Base-by-base conservation (phyloP, 768 basidiomycete genomes). In the Lentinula aciculospora region DNA sequence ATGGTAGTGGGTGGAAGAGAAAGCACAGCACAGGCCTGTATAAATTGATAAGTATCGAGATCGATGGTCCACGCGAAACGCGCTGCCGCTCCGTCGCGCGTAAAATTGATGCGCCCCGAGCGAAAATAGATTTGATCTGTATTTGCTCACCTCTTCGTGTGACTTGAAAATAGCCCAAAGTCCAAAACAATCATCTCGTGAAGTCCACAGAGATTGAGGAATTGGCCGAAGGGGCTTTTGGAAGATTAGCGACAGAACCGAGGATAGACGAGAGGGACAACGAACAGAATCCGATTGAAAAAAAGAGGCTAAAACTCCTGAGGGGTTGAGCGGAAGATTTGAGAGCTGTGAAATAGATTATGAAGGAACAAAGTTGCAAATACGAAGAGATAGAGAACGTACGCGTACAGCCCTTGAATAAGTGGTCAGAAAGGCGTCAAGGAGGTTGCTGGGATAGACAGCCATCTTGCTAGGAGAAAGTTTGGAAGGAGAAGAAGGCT, bases 111-210 rank as follows among this genome's bases (percentile, higher is more conserved):
- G 56, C 49, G 46, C 53, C 51, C 25, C 53, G 53, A 40, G 15
- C 13, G 44, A n/a, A n/a, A n/a, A n/a, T n/a, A n/a, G n/a, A n/a
- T n/a, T n/a, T n/a, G n/a, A n/a, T n/a, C n/a, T 21, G 44, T 28
- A 15, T 46, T 29, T 45, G 69, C 84, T 64, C 59, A 86, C 85
- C 74, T 86, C 83, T 65, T 81, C 78, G 61, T 87, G 86, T 0
- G 79, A 77, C 59, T 68, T 68, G 68, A 85, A 85, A 8, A 86
- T 78, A 1, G 79, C 76, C 82, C 81, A 86, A 10, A 81, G 70
- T 49, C 61, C 62, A 3, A 64, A 21, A 48, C 64, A 59, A 4
- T 73, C 68, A 21, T 80, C 73, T 42, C 70, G 71, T 27, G 76
- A 51, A 6, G 73, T 68, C 84, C 84, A 86, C 66, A 85, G 65